phyloP scores from a whole-genome alignment of 2,329 filamentous ascomycete species.

The Cercospora berteroae region DNA sequence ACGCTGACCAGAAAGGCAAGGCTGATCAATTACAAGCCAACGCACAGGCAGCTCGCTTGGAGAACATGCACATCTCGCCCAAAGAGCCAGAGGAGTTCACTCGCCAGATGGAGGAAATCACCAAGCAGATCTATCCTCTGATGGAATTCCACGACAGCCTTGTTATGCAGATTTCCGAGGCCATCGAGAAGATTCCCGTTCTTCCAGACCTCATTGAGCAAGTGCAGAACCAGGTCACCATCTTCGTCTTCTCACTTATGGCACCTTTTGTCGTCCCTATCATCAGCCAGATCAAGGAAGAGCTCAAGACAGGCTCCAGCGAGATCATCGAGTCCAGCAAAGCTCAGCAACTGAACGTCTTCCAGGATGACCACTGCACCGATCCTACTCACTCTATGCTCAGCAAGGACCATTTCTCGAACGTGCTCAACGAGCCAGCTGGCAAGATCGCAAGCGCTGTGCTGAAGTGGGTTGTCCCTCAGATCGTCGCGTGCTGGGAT shows the following conservation, averaged over 20 bases:
- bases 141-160: conserved; percentile 89
- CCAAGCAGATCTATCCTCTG: conserved; percentile 79
- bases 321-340: conserved; percentile 85
- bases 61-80: conserved; percentile 71
- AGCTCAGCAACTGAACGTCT: conserved; percentile 82
- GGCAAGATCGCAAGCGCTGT: conserved; percentile 77
- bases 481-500: conserved; percentile 85
- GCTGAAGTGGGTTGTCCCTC: conserved; percentile 79
- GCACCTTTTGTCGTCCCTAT: conserved; percentile 85
- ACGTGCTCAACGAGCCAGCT: conserved; percentile 82
- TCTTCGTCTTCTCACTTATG: conserved; percentile 89
- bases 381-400: conserved; percentile 95
- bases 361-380: conserved; percentile 70
- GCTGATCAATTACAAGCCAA: conserved; percentile 78
- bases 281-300: conserved; percentile 80
- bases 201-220: conserved; percentile 83
- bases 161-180: conserved; percentile 72
- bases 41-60: conserved; percentile 70
- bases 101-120: conserved; percentile 68
- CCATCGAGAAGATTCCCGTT: conserved; percentile 81
- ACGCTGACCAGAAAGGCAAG: conserved; percentile 69
- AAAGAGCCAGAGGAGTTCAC: conserved; percentile 82
- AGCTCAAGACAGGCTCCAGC: conserved; percentile 79
- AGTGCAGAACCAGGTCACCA: conserved; percentile 78
- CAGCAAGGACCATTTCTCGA: conserved; percentile 92